Evolutionary conservation across 345 rosid species (phyloP), one percentile per base, ranked within the genome.

Genomic region (Acer negundo): DNA sequence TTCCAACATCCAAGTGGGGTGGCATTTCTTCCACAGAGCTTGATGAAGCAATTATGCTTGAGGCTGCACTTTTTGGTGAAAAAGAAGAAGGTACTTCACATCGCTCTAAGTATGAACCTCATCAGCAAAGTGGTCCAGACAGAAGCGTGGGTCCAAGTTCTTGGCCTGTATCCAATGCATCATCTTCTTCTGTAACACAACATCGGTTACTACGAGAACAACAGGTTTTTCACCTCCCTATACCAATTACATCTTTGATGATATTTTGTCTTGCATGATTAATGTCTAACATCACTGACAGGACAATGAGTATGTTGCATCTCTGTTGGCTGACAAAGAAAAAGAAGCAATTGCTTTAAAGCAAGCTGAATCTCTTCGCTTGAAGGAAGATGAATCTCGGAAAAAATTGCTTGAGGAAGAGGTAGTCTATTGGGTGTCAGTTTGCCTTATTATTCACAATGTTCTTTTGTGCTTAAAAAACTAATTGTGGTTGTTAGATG

Each of bases 21-120:
- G 88, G 82, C 77, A 82, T 92, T 79, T 91, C 93, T 75, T 55
- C 90, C 64, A 83, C 84, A 77, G 94, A 92, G 81, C 90, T 87
- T 80, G 86, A 89, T 7, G 92, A 90, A 77, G 94, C 94, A 46
- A 77, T 88, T 64, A 79, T 85, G 85, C 83, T 92, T 72, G 97
- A 92, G 86, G 82, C 81, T 31, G 87, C 91, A 76, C 80, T 83
- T 72, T 90, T 92, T 75, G 79, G 85, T 82, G 83, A 84, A 83
- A 78, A 58, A 80, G 51, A 85, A 53, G 82, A 70, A 61, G 85
- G 70, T 47, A 40, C 82, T 75, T 81, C 88, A 13, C 42, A 55
- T 74, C 70, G 13, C 69, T 26, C 62, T 64, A 75, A 68, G 44
- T 67, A 44, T 72, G 42, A 73, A 20, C 67, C 83, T 73, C 56